Conservation (phyloP, 2,329 filamentous ascomycete genomes). For the Fusarium temperatum region DNA sequence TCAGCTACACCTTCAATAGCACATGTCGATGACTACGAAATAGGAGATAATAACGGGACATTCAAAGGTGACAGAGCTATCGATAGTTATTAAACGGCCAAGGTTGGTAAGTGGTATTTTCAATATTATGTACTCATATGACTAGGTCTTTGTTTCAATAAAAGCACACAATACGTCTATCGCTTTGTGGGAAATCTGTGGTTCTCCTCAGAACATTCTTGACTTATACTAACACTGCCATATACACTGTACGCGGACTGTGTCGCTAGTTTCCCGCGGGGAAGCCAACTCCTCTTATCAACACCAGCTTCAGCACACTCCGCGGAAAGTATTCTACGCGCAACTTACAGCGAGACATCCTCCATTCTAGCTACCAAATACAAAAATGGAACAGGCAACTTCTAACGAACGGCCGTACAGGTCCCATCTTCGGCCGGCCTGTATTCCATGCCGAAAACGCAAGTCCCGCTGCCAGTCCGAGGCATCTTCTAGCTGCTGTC, state of each 20-base stretch:
- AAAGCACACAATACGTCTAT: no score
- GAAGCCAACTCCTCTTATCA: background rate
- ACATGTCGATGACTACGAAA: background rate
- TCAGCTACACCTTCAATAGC: conserved; percentile 13
- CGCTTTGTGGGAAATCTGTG: no score
- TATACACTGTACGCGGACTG: background rate
- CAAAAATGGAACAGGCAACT: background rate
- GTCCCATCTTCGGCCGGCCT: conserved; percentile 69
- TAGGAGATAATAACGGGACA: no score
- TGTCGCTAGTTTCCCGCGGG: background rate
- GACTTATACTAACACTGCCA: background rate
- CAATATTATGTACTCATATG: background rate
- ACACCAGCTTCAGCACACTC: background rate
- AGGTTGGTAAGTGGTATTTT: background rate
- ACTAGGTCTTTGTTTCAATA: background rate
- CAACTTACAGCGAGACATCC: background rate
- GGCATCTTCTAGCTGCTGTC: conserved; percentile 57
- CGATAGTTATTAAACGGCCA: no score
- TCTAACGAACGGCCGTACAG: conserved; percentile 60
- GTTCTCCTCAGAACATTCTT: background rate
- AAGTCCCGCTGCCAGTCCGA: conserved; percentile 71
- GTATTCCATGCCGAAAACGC: conserved; percentile 66
- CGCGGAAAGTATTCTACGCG: background rate
- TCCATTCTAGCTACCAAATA: background rate
- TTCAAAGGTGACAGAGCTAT: no score